phyloP scores from a whole-genome alignment of 805 yeast species.

The Yamadazyma ubonensis region DNA sequence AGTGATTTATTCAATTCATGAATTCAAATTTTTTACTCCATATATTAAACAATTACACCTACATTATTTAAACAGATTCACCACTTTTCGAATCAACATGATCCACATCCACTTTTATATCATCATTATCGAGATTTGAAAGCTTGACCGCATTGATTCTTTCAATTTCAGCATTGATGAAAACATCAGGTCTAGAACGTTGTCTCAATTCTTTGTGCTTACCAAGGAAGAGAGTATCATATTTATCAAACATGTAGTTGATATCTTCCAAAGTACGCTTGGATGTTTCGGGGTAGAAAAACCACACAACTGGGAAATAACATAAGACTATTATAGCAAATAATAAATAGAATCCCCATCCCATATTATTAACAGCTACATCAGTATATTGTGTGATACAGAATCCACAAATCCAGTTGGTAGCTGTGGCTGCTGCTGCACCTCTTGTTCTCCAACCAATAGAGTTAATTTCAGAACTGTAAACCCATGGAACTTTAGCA shows the following conservation, averaged over 20 bases:
- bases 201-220: slow-evolving; percentile 16
- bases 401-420: slow-evolving; percentile 33
- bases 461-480: slow-evolving; percentile 37
- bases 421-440: slow-evolving; percentile 39
- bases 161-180: slow-evolving; percentile 17
- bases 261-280: slow-evolving; percentile 60
- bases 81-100: slow-evolving; percentile 7
- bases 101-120: slow-evolving; percentile 7
- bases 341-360: slow-evolving; percentile 17
- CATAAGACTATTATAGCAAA: slow-evolving; percentile 16
- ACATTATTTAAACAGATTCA: neutral
- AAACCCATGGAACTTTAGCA: slow-evolving; percentile 44
- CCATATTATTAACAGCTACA: slow-evolving; percentile 14
- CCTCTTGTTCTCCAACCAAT: slow-evolving; percentile 41
- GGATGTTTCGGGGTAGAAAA: slow-evolving; percentile 73
- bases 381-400: slow-evolving; percentile 17
- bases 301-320: slow-evolving; percentile 29
- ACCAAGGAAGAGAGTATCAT: slow-evolving; percentile 18
- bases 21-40: too few species aligned
- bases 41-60: neutral
- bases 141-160: slow-evolving; percentile 14
- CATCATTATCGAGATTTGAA: slow-evolving; percentile 4
- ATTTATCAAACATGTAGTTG: slow-evolving; percentile 15
- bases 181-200: slow-evolving; percentile 13
- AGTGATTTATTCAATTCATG: too few species aligned